A percentile compares a stretch with the other conserved stretches of the same genome.
Conservation (phyloP, 805 yeast species). For the Lachancea dasiensis region DNA sequence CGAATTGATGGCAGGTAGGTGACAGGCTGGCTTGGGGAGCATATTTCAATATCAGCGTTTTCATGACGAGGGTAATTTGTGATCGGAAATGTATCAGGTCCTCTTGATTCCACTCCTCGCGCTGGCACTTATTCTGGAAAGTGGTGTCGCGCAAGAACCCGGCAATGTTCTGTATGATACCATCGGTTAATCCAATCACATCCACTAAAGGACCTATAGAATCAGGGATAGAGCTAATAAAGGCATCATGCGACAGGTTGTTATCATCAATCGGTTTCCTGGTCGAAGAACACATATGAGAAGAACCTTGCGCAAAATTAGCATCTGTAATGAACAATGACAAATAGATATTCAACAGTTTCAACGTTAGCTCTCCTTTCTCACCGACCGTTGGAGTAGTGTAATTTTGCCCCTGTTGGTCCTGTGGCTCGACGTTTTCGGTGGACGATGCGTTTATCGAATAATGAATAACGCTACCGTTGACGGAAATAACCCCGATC, state of each 20-base stretch:
- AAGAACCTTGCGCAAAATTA: conserved; percentile 1
- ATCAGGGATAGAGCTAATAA: conserved; percentile 1
- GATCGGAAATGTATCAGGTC: conserved; percentile 1
- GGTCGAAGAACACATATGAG: too few relatives aligned
- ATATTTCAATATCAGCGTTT: conserved; percentile 4
- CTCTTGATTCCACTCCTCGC: not conserved
- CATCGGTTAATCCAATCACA: conserved; percentile 7
- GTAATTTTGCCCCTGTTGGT: not conserved
- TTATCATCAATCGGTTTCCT: not conserved
- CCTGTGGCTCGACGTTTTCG: not conserved
- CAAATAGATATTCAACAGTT: conserved; percentile 4
- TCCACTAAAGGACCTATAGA: conserved; percentile 3
- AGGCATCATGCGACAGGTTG: too few relatives aligned
- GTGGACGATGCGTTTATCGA: conserved; percentile 6
- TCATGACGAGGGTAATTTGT: conserved; percentile 4
- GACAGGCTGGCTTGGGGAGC: conserved; percentile 4
- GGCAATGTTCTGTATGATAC: conserved; percentile 1
- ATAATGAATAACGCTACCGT: conserved; percentile 8
- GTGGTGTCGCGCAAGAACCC: conserved; percentile 1
- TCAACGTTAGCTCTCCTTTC: conserved; percentile 5
- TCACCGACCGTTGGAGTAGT: conserved; percentile 2
- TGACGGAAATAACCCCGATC: conserved; percentile 4
- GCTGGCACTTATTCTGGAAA: conserved; percentile 4
- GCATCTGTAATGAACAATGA: conserved; percentile 6
- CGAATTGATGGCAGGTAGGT: conserved; percentile 2